Conservation (phyloP, 2,329 filamentous ascomycete species). For the Penicillium sp. region DNA sequence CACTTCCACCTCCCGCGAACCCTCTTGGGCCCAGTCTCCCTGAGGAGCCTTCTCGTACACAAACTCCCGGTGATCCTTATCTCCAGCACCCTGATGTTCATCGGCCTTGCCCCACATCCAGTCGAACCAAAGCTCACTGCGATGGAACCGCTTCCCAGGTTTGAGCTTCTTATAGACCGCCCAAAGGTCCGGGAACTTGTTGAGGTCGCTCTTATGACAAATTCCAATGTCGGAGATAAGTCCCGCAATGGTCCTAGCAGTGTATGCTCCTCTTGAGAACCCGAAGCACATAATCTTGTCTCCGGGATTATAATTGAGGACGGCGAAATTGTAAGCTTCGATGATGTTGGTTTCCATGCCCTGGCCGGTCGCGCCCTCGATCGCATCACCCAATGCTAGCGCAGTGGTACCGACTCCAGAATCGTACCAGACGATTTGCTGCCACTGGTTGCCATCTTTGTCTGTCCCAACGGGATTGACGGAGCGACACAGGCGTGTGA, state of each 20-base stretch:
- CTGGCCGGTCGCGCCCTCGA: conserved; percentile 26
- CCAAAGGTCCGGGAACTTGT: conserved; percentile 24
- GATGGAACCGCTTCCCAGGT: conserved; percentile 18
- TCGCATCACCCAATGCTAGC: conserved; percentile 23
- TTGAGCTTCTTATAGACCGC: conserved; percentile 18
- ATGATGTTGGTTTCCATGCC: conserved; percentile 23
- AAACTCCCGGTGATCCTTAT: conserved; percentile 11
- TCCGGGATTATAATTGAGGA: conserved; percentile 21
- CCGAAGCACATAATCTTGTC: conserved; percentile 27
- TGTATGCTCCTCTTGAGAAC: conserved; percentile 23
- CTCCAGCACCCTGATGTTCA: conserved; percentile 19
- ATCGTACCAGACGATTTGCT: conserved; percentile 37
- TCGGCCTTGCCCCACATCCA: conserved; percentile 23
- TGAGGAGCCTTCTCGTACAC: conserved; percentile 13
- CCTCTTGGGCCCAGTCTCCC: conserved; percentile 16
- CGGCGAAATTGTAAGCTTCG: conserved; percentile 25
- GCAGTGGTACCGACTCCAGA: conserved; percentile 35
- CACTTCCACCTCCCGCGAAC: conserved; percentile 25
- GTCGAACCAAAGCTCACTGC: conserved; percentile 24
- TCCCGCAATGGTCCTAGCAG: conserved; percentile 23
- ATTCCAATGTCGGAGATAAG: conserved; percentile 25
- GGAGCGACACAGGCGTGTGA: conserved; percentile 35
- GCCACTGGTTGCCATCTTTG: conserved; percentile 26
- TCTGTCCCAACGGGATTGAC: conserved; percentile 30
- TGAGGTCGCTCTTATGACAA: conserved; percentile 18